phyloP scores from a whole-genome alignment of 2,329 filamentous ascomycete genomes.

The Curvularia sp. region DNA sequence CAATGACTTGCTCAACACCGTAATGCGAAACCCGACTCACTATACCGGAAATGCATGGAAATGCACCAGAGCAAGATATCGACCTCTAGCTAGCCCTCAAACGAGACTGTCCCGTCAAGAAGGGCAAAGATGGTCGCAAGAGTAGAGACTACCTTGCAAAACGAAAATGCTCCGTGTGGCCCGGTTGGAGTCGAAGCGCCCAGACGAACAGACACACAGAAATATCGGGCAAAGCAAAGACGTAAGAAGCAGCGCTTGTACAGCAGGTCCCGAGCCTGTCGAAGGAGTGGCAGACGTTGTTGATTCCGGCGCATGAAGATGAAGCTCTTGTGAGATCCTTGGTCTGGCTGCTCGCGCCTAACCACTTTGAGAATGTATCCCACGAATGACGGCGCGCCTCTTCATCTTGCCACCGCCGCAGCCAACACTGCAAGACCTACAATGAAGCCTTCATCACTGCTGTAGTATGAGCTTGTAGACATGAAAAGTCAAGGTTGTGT shows the following conservation, averaged over 20 bases:
- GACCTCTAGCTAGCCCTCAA: not conserved
- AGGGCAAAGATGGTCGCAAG: conserved; percentile 24
- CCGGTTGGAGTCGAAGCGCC: conserved; percentile 20
- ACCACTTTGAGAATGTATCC: conserved; percentile 17
- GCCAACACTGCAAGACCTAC: conserved; percentile 6
- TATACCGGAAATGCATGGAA: conserved; percentile 26
- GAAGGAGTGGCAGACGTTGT: conserved; percentile 29
- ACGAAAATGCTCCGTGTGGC: conserved; percentile 43
- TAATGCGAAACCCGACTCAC: conserved; percentile 26
- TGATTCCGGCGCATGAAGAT: conserved; percentile 31
- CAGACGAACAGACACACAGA: not conserved
- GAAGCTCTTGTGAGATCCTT: conserved; percentile 32
- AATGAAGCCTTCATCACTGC: not conserved
- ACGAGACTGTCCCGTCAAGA: conserved; percentile 13
- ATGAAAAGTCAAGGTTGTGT: not conserved
- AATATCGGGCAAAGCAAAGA: conserved; percentile 9
- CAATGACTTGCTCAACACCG: conserved; percentile 31
- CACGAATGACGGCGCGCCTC: conserved; percentile 18
- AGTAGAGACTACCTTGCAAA: conserved; percentile 35
- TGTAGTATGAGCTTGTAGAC: not conserved
- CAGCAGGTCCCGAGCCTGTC: conserved; percentile 21
- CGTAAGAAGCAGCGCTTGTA: conserved; percentile 8
- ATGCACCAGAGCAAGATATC: conserved; percentile 4
- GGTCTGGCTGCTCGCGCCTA: conserved; percentile 22
- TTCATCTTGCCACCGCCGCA: conserved; percentile 10